Conservation (phyloP, 768 basidiomycete genomes). For the Roridomyces roridus region DNA sequence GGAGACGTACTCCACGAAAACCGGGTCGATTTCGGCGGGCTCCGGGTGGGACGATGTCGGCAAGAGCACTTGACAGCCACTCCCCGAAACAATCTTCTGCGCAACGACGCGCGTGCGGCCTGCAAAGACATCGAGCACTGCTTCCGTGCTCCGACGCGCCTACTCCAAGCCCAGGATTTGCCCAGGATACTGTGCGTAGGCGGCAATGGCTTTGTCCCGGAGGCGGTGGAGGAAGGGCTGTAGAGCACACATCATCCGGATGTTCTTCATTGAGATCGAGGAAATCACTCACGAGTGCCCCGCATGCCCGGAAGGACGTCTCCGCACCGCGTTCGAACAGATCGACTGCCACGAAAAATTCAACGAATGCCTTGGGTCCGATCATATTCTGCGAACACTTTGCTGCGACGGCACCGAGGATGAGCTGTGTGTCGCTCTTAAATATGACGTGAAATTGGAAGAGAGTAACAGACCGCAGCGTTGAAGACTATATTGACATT, state of each 20-base stretch:
- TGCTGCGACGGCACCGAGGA: slow-evolving; percentile 9
- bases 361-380: slow-evolving; percentile 2
- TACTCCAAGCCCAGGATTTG: too few species aligned
- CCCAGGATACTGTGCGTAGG: not conserved
- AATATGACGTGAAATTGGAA: too few species aligned
- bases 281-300: slow-evolving; percentile 8
- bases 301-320: slow-evolving; percentile 1
- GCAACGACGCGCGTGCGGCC: slow-evolving; percentile 8
- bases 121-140: slow-evolving; percentile 5
- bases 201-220: slow-evolving; percentile 6
- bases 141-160: not conserved
- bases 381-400: not conserved
- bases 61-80: too few species aligned
- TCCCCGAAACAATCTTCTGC: slow-evolving; percentile 1
- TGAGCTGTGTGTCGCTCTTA: too few species aligned
- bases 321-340: slow-evolving; percentile 12
- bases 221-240: slow-evolving; percentile 4
- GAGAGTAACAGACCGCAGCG: too few species aligned
- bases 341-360: slow-evolving; percentile 9
- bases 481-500: too few species aligned
- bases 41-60: too few species aligned
- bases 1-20: too few species aligned
- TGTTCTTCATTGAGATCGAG: too few species aligned
- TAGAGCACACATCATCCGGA: not conserved
- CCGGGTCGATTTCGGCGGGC: too few species aligned